Evolutionary conservation across 2,329 filamentous ascomycete genomes (phyloP).

Genomic region (Aspergillus neoniger): DNA sequence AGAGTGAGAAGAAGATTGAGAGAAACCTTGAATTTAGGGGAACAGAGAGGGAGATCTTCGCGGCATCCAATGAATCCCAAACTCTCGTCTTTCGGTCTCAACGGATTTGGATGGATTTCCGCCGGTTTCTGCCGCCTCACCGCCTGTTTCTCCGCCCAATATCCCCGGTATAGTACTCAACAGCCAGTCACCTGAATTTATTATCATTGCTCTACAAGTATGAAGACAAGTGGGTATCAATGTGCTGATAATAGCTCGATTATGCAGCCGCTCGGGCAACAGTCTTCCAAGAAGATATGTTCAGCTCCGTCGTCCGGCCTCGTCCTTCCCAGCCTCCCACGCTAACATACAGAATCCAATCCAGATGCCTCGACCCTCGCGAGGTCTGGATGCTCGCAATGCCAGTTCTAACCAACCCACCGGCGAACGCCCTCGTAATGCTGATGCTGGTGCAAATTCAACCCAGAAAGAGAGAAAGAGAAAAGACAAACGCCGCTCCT

Average conservation of each 20-base stretch:
- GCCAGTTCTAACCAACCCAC: conserved; percentile 29
- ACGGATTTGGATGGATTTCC: neutral
- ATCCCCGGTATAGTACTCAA: too few relatives aligned
- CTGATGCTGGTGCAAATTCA: conserved; percentile 25
- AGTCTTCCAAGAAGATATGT: conserved; percentile 21
- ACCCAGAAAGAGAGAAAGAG: conserved; percentile 13
- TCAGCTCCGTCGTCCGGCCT: conserved; percentile 22
- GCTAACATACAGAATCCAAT: conserved; percentile 41
- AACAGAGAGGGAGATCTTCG: neutral
- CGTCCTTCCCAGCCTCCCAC: conserved; percentile 27
- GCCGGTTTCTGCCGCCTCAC: conserved; percentile 1
- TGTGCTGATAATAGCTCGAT: conserved; percentile 24
- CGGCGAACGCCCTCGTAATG: conserved; percentile 29
- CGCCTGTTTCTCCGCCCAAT: conserved; percentile 4
- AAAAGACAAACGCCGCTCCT: conserved; percentile 22
- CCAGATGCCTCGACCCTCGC: conserved; percentile 26
- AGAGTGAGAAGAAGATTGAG: neutral
- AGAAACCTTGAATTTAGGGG: neutral
- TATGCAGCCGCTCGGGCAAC: conserved; percentile 20
- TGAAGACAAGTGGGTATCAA: conserved; percentile 7
- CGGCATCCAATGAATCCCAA: neutral
- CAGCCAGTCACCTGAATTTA: too few relatives aligned
- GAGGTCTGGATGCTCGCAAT: conserved; percentile 29
- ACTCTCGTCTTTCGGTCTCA: neutral
- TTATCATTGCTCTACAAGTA: neutral